Evolutionary conservation across 805 yeast species (phyloP).

Genomic region (Cyberlindnera meyerae): DNA sequence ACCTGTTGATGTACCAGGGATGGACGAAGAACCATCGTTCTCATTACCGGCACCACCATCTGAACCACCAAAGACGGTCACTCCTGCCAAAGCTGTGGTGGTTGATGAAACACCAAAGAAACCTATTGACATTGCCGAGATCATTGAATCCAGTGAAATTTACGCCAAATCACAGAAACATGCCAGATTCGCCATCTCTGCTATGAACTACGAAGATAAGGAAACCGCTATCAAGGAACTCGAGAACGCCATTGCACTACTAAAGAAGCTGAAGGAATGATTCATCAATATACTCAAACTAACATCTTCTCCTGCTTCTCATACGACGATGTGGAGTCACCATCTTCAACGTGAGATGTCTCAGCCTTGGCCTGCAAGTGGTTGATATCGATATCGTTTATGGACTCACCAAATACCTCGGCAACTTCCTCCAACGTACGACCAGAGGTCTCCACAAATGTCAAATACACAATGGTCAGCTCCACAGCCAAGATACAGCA

Average conservation of each 20-base stretch:
- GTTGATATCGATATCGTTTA: constrained; percentile 14
- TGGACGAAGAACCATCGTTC: constrained; percentile 2
- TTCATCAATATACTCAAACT: constrained; percentile 1
- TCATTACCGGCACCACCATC: constrained; percentile 13
- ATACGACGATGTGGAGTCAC: constrained; percentile 7
- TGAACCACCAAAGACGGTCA: constrained; percentile 4
- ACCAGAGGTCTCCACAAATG: constrained; percentile 36
- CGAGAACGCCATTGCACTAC: constrained; percentile 44
- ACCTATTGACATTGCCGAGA: constrained; percentile 35
- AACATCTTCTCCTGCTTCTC: constrained; percentile 13
- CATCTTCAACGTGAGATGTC: constrained; percentile 16
- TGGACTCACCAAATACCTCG: constrained; percentile 29
- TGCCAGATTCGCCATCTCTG: constrained; percentile 74
- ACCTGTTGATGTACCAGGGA: constrained; percentile 7
- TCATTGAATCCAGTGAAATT: constrained; percentile 50
- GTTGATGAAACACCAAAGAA: constrained; percentile 3
- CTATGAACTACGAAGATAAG: constrained; percentile 71
- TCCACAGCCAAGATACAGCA: constrained; percentile 29
- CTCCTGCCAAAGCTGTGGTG: not conserved
- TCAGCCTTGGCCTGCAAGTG: constrained; percentile 16
- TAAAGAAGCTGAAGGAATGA: constrained; percentile 13
- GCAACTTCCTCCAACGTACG: constrained; percentile 36
- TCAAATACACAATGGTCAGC: constrained; percentile 27
- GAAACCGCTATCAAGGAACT: constrained; percentile 64
- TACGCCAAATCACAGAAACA: constrained; percentile 59